Evolutionary conservation across 108 stramenopile genomes (phyloP), one percentile per base, ranked within the genome.

Genomic region (Stephanodiscus triporus): DNA sequence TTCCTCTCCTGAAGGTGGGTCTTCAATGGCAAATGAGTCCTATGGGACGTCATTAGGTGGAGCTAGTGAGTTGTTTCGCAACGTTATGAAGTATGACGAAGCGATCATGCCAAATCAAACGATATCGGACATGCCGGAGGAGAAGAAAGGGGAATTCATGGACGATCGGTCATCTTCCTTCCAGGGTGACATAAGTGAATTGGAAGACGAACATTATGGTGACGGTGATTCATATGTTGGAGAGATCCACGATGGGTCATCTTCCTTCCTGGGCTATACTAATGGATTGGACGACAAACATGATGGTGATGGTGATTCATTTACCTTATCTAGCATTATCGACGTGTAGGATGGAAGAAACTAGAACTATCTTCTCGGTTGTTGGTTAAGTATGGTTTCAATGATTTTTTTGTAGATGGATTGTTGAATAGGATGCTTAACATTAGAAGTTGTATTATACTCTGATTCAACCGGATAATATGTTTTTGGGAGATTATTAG

Each of bases 1-100:
- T 16, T 30, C 56, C 10, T 14, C 24, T 57, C 56, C 17, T 30
- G 43, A 32, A 11, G 56, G 27, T 57, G 56, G 56, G 8, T 14
- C 56, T 57, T 57, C 56, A 7, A 57, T 57, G 4, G 56, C 29
- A 32, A 30, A 57, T 57, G 43, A 45, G 43, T 45, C 43, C 0
- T 14, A 16, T 16, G 43, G 14, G 43, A 45, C 16, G 11, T 57
- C 56, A 27, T n/a, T 34, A 3, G 56, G 56, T 3, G 56, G 30
- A 14, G 27, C 16, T 16, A 57, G 56, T 17, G 56, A 57, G 10
- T 30, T 57, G 2, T 30, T 34, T 57, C 56, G 56, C 5, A 56
- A 56, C 27, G 40, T 40, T 40, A 56, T 56, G 55, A 27, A 56
- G 55, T 56, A 29, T 56, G 55, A 56, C 13, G 55, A 56, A 29